These are phyloP conservation scores for Penicillium aurantiogriseum DNA, from an alignment of 2,329 filamentous ascomycete species.

Conservation along the genomic window DNA sequence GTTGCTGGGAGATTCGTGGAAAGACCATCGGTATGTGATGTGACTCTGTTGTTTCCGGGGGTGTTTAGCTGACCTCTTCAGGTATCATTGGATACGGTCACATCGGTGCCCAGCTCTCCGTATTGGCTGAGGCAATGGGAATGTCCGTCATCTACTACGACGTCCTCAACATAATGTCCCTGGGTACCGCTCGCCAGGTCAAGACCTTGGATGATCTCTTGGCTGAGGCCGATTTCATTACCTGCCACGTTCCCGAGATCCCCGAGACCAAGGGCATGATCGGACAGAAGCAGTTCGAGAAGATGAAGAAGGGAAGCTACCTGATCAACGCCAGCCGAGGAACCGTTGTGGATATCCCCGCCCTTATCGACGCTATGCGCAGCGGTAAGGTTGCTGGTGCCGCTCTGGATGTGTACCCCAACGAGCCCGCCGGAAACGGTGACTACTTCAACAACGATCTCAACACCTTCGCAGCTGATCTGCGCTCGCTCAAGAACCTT, in stretches of 20 bases:
- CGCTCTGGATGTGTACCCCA: constrained; percentile 93
- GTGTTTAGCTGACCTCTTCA: constrained; percentile 28
- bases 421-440: constrained; percentile 90
- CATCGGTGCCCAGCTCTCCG: constrained; percentile 92
- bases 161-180: constrained; percentile 86
- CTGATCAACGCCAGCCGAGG: constrained; percentile 95
- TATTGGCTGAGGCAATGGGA: constrained; percentile 94
- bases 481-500: constrained; percentile 82
- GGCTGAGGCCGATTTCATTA: constrained; percentile 81
- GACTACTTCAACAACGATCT: constrained; percentile 87
- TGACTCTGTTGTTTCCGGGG: neutral
- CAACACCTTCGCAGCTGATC: constrained; percentile 81
- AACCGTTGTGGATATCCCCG: constrained; percentile 89
- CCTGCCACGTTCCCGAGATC: constrained; percentile 89
- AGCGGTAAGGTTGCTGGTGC: constrained; percentile 86
- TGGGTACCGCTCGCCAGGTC: constrained; percentile 85
- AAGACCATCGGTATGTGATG: constrained; percentile 75
- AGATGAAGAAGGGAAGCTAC: constrained; percentile 92
- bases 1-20: constrained; percentile 97
- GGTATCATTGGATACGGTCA: constrained; percentile 96
- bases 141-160: constrained; percentile 99
- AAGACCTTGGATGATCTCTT: constrained; percentile 74
- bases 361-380: constrained; percentile 82
- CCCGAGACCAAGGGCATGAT: constrained; percentile 94
- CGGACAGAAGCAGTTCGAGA: constrained; percentile 69